Evolutionary conservation across 495 filamentous ascomycete genomes (phyloP), one percentile per base, ranked within the genome.

Genomic region (Zalerion maritima): DNA sequence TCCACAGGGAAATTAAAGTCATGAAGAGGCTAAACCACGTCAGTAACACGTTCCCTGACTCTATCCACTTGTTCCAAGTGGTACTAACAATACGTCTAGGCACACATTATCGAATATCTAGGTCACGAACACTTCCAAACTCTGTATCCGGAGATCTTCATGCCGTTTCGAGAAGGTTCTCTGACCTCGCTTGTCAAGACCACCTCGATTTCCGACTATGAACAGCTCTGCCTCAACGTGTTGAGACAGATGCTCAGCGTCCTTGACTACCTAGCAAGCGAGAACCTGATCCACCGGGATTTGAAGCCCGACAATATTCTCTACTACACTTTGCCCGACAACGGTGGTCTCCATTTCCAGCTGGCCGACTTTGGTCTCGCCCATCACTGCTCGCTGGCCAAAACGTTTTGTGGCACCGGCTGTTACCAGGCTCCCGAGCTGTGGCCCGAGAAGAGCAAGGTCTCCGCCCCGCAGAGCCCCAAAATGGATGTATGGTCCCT

Each of bases 251-350:
- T 50, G 41, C 41, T 58, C 2, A 37, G 41, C 0, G 55, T 49
- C 1, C 40, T 58, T 2, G 25, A 49, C 3, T 55, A 42, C 31
- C 37, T 56, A 3, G 41, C 32, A 0, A 12, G 8, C 0, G 29
- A 82, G 41, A 66, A 69, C 14, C 73, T 86, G 36, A 71, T 85
- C 33, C 79, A 85, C 46, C 64, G 79, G 5, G 80, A 86, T 48
- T 54, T 85, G 34, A 86, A 86, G 49, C 80, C 80, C 1, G 80
- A 84, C 40, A 86, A 86, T 40, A 73, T 85, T 18, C 57, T 86
- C 2, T 51, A 21, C 18, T 41, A 29, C 31, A 28, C 49, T 2
- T 31, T 20, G 4, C 35, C 38, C 12, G 15, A 23, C 2, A 3
- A 24, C 8, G 24, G 32, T 6, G 12, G 21, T n/a, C 45, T 50